Evolutionary conservation across 768 basidiomycete species (phyloP), one percentile per base, ranked within the genome.

Genomic region (Ramaria rubella): DNA sequence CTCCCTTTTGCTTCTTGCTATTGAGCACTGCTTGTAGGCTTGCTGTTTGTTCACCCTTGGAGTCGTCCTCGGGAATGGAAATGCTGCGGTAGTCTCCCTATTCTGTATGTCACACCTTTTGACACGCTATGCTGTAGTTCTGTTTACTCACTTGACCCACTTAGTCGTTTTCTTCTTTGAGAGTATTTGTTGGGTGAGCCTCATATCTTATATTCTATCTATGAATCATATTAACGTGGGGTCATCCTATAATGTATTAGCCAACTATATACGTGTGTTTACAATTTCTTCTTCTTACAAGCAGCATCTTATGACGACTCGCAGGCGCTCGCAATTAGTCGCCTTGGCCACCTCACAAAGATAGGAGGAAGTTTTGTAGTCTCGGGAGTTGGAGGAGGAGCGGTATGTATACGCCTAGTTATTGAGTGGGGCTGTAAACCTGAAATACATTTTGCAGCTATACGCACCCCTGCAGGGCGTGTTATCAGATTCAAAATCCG

Each of bases 101-200:
- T 87, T 85, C 64, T 56, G 55, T 56, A 15, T 5, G 45, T 30
- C 7, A 52, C 21, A 8, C 21, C 12, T 48, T 26, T 23, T 29
- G 38, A 21, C 7, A n/a, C 40, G 9, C 23, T n/a, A 12, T 8
- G n/a, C 40, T n/a, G n/a, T n/a, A n/a, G n/a, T 42, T 17, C 17
- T 42, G 17, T 21, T 8, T 42, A 21, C 40, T 42, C n/a, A 42
- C 17, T 42, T 42, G 17, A 19, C n/a, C 17, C 40, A n/a, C n/a
- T 5, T 29, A 56, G 65, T 73, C 55, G 69, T 87, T 54, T 86
- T 86, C 75, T 85, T 83, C 75, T 85, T 86, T 65, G 86, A 87
- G 68, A 85, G 83, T 29, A 86, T 87, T 58, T 87, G 85, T 62
- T 85, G 57, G 57, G 38, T 54, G 31, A 43, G 38, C 14, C 17